Percentiles rank a stretch among this genome's conserved stretches.
Evolutionary conservation across 805 yeast genomes (phyloP).

Genomic region (Nakazawaea sp.): DNA sequence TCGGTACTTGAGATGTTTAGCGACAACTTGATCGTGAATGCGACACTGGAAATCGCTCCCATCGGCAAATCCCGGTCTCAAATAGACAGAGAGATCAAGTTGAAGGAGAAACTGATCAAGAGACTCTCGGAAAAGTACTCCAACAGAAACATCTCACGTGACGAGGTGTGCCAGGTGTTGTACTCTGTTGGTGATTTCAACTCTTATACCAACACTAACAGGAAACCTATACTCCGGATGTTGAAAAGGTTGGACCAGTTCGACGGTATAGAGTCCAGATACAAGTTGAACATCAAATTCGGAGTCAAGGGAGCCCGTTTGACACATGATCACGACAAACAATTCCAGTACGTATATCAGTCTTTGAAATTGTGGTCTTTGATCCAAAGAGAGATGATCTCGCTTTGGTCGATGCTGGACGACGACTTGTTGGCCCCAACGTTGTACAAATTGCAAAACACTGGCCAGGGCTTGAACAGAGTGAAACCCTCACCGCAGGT

Average conservation of each 20-base stretch:
- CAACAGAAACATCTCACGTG: slow-evolving; percentile 35
- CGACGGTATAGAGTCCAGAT: slow-evolving; percentile 31
- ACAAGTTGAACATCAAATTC: slow-evolving; percentile 53
- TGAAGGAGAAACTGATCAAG: slow-evolving; percentile 68
- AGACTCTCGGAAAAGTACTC: slow-evolving; percentile 43
- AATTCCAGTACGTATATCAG: slow-evolving; percentile 68
- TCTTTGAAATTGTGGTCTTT: slow-evolving; percentile 71
- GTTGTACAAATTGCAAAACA: slow-evolving; percentile 55
- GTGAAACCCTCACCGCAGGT: slow-evolving; percentile 68
- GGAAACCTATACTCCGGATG: slow-evolving; percentile 62
- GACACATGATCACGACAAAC: slow-evolving; percentile 68
- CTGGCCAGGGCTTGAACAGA: slow-evolving; percentile 79
- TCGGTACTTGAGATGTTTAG: slow-evolving; percentile 38
- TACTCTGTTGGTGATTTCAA: slow-evolving; percentile 79
- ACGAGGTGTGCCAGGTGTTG: slow-evolving; percentile 62
- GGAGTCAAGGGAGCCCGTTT: slow-evolving; percentile 67
- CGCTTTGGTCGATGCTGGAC: slow-evolving; percentile 73
- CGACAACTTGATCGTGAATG: slow-evolving; percentile 53
- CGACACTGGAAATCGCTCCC: slow-evolving; percentile 63
- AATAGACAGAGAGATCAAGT: slow-evolving; percentile 52
- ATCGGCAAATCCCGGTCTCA: slow-evolving; percentile 46
- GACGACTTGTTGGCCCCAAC: slow-evolving; percentile 54
- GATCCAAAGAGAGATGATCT: slow-evolving; percentile 72
- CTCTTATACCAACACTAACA: slow-evolving; percentile 62
- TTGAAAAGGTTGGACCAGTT: slow-evolving; percentile 41